Evolutionary conservation across 176 grass and related monocot genomes (phyloP), one percentile per base, ranked within the genome.

Genomic region (Ananas comosus): DNA sequence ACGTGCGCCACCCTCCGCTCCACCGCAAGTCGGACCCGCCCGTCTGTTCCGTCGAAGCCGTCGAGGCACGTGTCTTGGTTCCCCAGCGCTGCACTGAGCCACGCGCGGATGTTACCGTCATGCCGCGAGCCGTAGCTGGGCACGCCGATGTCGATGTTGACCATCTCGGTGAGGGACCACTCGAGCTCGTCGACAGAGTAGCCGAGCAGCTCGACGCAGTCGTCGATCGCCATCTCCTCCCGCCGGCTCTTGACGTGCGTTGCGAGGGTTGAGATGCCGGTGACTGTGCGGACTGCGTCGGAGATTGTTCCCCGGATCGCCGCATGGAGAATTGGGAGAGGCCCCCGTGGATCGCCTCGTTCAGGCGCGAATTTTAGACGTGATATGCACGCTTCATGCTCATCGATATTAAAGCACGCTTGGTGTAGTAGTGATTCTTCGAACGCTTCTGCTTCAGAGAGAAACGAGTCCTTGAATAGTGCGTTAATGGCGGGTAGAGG

Each of bases 1-100:
- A 92, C 54, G 78, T 80, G 86, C 42, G 68, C 65, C 12, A 97
- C 63, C 13, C 80, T 81, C 18, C 58, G 24, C 53, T 85, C 72
- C 22, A 97, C 81, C 63, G 49, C 79, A 51, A 49, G 70, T 21
- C 74, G 48, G 28, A 88, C 71, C 53, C 89, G 84, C 19, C 84
- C 84, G 51, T 85, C 88, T 2, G 79, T 83, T 53, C 89, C 86
- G 13, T 71, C 78, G 74, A 96, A 96, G 53, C 93, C 89, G 25
- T 90, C 93, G 64, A 87, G 16, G 77, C 93, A 97, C 3, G 93
- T 97, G 61, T 85, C 86, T 66, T 97, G 93, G 77, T 97, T 97
- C 9, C 81, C 75, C 51, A 88, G 53, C 23, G 86, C 86, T 2
- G 93, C 89, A 67, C 93, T 97, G 0, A 97, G 86, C 89, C 89